phyloP scores from a whole-genome alignment of 2,329 filamentous ascomycete species.

The Hymenoscyphus occultus region DNA sequence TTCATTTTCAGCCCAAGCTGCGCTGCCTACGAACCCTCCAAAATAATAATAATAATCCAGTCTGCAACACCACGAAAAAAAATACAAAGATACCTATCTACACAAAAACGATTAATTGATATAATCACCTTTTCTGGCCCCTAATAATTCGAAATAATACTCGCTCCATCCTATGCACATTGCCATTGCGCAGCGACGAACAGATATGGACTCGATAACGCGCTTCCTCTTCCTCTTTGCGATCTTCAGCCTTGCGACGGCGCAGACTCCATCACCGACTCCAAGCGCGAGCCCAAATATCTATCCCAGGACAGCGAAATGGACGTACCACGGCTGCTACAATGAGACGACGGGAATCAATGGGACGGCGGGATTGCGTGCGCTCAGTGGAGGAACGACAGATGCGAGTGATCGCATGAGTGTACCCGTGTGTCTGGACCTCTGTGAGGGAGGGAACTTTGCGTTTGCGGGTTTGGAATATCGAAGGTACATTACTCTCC shows the following conservation, averaged over 20 bases:
- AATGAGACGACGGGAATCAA: slow-evolving; percentile 38
- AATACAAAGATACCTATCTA: no score
- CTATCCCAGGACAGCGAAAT: slow-evolving; percentile 19
- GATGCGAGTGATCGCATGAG: slow-evolving; percentile 28
- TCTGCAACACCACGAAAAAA: background rate
- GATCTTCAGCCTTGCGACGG: background rate
- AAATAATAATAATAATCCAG: background rate
- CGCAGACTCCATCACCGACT: slow-evolving; percentile 2
- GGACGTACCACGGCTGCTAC: slow-evolving; percentile 40
- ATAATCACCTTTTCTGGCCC: no score
- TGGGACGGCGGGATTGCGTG: slow-evolving; percentile 24
- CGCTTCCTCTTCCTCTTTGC: background rate
- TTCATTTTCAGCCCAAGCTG: background rate
- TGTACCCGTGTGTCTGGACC: slow-evolving; percentile 26
- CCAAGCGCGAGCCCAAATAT: slow-evolving; percentile 18
- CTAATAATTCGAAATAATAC: no score
- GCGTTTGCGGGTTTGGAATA: slow-evolving; percentile 33
- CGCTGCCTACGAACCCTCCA: background rate
- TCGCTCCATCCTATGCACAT: background rate
- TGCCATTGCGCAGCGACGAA: background rate
- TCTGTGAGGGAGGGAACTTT: slow-evolving; percentile 21
- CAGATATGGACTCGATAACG: background rate
- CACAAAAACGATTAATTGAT: no score
- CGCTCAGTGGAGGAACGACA: slow-evolving; percentile 22
- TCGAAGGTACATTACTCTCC: slow-evolving; percentile 24